A percentile compares a stretch with the other conserved stretches of the same genome.
These are phyloP conservation scores for Silene conica DNA, from an alignment of 148 eudicot species.

Conservation along the genomic window DNA sequence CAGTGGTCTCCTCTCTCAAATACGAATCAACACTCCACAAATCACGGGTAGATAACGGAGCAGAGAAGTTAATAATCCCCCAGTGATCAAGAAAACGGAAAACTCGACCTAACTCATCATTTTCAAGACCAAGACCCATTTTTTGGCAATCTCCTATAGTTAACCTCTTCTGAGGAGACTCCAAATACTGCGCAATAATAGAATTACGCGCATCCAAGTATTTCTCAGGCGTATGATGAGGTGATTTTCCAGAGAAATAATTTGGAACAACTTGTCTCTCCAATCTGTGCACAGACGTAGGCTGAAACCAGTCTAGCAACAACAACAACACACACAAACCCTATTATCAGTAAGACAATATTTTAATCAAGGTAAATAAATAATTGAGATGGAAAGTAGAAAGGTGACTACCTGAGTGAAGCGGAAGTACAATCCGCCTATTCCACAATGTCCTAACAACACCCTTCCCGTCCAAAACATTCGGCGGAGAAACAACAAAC, in stretches of 20 bases:
- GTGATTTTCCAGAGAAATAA: constrained; percentile 79
- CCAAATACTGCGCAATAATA: constrained; percentile 74
- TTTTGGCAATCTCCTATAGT: constrained; percentile 57
- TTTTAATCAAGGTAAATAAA: constrained; percentile 5
- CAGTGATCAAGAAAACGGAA: constrained; percentile 91
- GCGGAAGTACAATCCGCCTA: constrained; percentile 64
- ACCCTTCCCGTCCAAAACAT: constrained; percentile 58
- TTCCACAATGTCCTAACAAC: constrained; percentile 59
- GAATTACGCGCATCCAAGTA: constrained; percentile 77
- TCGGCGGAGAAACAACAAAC: constrained; percentile 63
- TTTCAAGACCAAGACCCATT: constrained; percentile 44
- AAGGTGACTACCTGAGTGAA: constrained; percentile 59
- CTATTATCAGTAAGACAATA: neutral
- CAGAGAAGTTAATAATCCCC: constrained; percentile 89
- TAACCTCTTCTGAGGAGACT: constrained; percentile 60
- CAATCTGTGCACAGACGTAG: constrained; percentile 64
- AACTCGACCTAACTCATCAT: constrained; percentile 65
- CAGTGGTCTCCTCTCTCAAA: constrained; percentile 64
- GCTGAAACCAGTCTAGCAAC: constrained; percentile 88
- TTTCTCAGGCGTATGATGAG: constrained; percentile 66
- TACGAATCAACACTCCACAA: constrained; percentile 40
- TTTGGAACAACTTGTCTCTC: constrained; percentile 93
- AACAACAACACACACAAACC: neutral
- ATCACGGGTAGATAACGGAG: constrained; percentile 39
- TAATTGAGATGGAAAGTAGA: neutral